A percentile compares a stretch with the other conserved stretches of the same genome.
These are phyloP conservation scores for Trichopus zeylanicus DNA, from an alignment of 116 monocot genomes.

Conservation along the genomic window DNA sequence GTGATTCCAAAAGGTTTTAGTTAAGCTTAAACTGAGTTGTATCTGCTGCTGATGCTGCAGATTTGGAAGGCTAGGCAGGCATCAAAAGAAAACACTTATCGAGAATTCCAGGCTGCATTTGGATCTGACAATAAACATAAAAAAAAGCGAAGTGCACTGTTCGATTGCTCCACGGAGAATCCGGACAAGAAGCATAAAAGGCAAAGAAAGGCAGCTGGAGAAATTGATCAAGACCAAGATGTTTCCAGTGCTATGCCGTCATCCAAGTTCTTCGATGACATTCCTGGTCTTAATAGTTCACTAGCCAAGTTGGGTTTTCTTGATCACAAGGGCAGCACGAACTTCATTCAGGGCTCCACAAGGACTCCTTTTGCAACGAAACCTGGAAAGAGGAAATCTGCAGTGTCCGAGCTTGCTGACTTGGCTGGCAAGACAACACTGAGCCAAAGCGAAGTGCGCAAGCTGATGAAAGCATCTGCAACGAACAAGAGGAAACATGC, in stretches of 20 bases:
- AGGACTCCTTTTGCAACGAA: slow-evolving; percentile 15
- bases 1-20: neutral
- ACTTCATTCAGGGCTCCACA: slow-evolving; percentile 6
- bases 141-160: slow-evolving; percentile 4
- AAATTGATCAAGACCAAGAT: neutral
- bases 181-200: slow-evolving; percentile 17
- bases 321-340: slow-evolving; percentile 1
- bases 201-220: slow-evolving; percentile 3
- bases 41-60: slow-evolving; percentile 21
- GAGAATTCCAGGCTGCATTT: slow-evolving; percentile 58
- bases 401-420: slow-evolving; percentile 42
- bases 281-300: too few species aligned
- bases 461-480: slow-evolving; percentile 40
- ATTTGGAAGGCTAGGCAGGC: slow-evolving; percentile 64
- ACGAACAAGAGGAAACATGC: slow-evolving; percentile 14
- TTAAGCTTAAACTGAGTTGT: neutral
- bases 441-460: slow-evolving; percentile 29
- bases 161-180: neutral
- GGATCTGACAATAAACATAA: slow-evolving; percentile 28
- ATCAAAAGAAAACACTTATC: slow-evolving; percentile 51
- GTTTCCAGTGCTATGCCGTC: slow-evolving; percentile 7
- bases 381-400: slow-evolving; percentile 25
- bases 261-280: too few species aligned
- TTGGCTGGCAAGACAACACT: slow-evolving; percentile 35
- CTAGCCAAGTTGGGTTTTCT: slow-evolving; percentile 27